Base-by-base conservation (phyloP, 75 land plant genomes). In the Pinus tabuliformis region DNA sequence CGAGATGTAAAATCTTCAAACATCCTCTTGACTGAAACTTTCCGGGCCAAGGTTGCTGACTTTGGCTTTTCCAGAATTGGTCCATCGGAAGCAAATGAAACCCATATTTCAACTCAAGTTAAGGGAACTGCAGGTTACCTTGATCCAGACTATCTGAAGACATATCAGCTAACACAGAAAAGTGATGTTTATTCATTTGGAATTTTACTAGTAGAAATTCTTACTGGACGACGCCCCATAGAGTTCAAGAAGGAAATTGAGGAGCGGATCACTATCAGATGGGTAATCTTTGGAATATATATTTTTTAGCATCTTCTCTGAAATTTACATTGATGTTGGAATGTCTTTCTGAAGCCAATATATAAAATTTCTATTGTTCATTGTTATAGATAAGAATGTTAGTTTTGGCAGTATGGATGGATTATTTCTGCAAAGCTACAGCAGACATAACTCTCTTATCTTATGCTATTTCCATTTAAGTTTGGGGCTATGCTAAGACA, bases 91-190 rank as follows among this genome's bases (percentile, higher is more conserved):
- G 62, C 79, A 62, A 95, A 88, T 20, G 80, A 85, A 63, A 92
- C 98, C 9, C 95, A 94, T 77, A 86, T 97, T n/a, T 87, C 88
- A 75, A 94, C 99, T n/a, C 86, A 91, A 82, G 95, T 97, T 26
- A 97, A 95, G 77, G 99, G 99, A 70, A 97, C 99, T 39, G 95
- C 97, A 60, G 99, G 99, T 6, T 97, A 97, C 75, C 85, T 97
- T 68, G 99, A 97, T 77, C 99, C 99, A 11, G 98, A 97, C 78
- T 97, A 97, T 77, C 77, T 97, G 87, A 91, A 82, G 62, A 97
- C 99, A 18, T 91, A 92, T 77, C 87, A 91, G 75, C 91, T 97
- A 61, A 92, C 95, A 59, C 73, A 88, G 52, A 96, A 97, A 78
- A 95, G 98, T 68, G 99, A 97, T 81, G 99, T 96, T 15, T 94